Base-by-base conservation (phyloP, 495 filamentous ascomycete genomes). In the Physcia stellaris region DNA sequence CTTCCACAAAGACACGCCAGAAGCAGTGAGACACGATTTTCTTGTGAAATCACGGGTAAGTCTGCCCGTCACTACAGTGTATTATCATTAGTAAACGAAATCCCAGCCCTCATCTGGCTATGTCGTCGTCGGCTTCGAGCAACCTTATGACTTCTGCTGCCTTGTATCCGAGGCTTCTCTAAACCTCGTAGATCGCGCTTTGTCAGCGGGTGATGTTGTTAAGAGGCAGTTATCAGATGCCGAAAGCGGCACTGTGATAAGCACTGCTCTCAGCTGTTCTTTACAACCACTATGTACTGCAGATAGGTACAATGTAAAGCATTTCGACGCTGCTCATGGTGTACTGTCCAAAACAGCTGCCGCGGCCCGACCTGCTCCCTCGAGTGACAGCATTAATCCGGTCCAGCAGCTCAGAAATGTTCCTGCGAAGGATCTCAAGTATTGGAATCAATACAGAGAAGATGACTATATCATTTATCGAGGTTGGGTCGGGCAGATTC, bases 141-240 rank as follows among this genome's bases (percentile, higher is more conserved):
- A 54, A 21, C 41, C 24, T 10, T 41, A 36, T 4, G 48, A 48
- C 37, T 56, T 42, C 21, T 46, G 27, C 33, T 48, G 56, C 15
- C 55, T 71, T 19, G 40, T 70, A 5, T 54, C 57, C 24, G 67
- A 66, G 46, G 53, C 53, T 18, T 61, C 64, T 37, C 44, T 69
- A 17, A 47, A 43, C 6, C 53, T 70, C 9, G 37, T 69, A 11
- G 62, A 67, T 41, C 55, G 67, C 12, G 32, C 42, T 16, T 44
- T 67, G 9, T 49, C 50, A 18, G 51, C 64, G 15, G 67, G 67
- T 15, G 52, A 65, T 40, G 41, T 52, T 24, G 65, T 70, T 9
- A 71, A 69, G 40, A 59, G 53, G n/a, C 46, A 51, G 24, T 38
- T 48, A 4, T 55, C 52, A 9, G 58, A 63, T 28, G 48, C 57